Percentiles rank a stretch among this genome's conserved stretches.
Evolutionary conservation across 1,284 basidiomycete genomes (phyloP).

Genomic region (Pseudomicrostroma phylloplanum): DNA sequence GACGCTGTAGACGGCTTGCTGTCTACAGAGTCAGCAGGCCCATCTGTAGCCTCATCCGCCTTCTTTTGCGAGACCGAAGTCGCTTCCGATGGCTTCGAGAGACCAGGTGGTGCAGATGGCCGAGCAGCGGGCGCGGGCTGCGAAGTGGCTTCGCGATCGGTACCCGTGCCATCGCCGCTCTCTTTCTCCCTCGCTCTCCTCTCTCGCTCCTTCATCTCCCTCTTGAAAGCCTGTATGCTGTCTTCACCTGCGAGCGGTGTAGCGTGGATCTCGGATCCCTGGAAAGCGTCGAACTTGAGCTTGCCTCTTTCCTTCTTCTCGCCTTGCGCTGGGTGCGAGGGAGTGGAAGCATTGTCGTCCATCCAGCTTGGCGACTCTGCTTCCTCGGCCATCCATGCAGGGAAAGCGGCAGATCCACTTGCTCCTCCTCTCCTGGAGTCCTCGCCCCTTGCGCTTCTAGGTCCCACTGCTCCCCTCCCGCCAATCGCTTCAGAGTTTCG

Average conservation of each 20-base stretch:
- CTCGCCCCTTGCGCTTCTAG: slow-evolving; percentile 2
- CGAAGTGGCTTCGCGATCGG: not conserved
- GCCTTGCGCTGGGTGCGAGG: slow-evolving; percentile 40
- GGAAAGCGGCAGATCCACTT: slow-evolving; percentile 9
- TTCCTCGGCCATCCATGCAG: slow-evolving; percentile 54
- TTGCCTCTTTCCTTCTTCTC: slow-evolving; percentile 60
- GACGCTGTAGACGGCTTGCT: slow-evolving; percentile 2
- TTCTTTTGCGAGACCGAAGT: not conserved
- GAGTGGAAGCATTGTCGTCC: slow-evolving; percentile 63
- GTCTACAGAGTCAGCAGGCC: not conserved
- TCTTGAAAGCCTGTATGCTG: slow-evolving; percentile 83
- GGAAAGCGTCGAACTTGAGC: slow-evolving; percentile 7
- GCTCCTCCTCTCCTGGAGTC: not conserved
- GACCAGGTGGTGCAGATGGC: slow-evolving; percentile 10
- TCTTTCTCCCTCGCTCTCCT: slow-evolving; percentile 53
- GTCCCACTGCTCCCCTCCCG: slow-evolving; percentile 2
- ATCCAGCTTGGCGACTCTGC: slow-evolving; percentile 86
- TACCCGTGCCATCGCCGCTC: not conserved
- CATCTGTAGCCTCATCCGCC: not conserved
- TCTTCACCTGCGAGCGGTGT: slow-evolving; percentile 57
- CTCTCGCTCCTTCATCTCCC: slow-evolving; percentile 74
- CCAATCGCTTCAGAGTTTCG: slow-evolving; percentile 1
- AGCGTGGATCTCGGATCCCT: slow-evolving; percentile 12
- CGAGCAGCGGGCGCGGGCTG: not conserved
- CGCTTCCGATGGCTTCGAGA: slow-evolving; percentile 2